Conservation (phyloP, 2,329 filamentous ascomycete genomes). For the Ophiosphaerella herpotricha region DNA sequence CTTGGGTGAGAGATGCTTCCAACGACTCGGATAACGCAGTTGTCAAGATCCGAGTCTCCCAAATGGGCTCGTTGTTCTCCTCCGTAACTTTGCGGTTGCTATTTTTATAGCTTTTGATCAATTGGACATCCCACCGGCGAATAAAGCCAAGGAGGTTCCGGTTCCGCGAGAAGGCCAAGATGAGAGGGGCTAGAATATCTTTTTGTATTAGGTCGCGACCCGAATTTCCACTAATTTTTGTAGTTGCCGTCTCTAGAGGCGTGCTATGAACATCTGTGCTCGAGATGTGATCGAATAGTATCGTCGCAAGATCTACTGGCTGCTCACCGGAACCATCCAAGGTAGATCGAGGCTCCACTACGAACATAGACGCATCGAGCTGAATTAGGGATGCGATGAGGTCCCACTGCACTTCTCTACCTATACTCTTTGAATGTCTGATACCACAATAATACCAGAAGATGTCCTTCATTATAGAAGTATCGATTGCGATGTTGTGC, state of each 20-base stretch:
- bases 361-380: constrained; percentile 40
- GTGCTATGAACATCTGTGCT: constrained; percentile 14
- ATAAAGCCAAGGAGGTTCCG: constrained; percentile 43
- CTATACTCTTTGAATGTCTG: constrained; percentile 24
- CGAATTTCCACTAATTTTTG: not conserved
- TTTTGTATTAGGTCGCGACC: constrained; percentile 8
- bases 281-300: constrained; percentile 39
- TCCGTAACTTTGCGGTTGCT: constrained; percentile 23
- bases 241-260: constrained; percentile 2
- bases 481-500: constrained; percentile 31
- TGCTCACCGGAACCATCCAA: constrained; percentile 12
- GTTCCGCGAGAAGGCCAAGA: constrained; percentile 41
- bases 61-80: constrained; percentile 26
- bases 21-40: constrained; percentile 28
- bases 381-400: constrained; percentile 40
- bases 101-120: constrained; percentile 22
- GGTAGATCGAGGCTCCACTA: constrained; percentile 25
- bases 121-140: constrained; percentile 40
- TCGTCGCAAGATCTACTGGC: constrained; percentile 30
- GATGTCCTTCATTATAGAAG: constrained; percentile 32
- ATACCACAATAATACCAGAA: constrained; percentile 45
- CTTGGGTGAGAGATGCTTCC: constrained; percentile 39
- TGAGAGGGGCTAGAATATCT: constrained; percentile 35
- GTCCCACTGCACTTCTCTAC: constrained; percentile 32
- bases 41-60: constrained; percentile 34